phyloP scores from a whole-genome alignment of 345 rosid genomes.

The Chamaenerion angustifolium region DNA sequence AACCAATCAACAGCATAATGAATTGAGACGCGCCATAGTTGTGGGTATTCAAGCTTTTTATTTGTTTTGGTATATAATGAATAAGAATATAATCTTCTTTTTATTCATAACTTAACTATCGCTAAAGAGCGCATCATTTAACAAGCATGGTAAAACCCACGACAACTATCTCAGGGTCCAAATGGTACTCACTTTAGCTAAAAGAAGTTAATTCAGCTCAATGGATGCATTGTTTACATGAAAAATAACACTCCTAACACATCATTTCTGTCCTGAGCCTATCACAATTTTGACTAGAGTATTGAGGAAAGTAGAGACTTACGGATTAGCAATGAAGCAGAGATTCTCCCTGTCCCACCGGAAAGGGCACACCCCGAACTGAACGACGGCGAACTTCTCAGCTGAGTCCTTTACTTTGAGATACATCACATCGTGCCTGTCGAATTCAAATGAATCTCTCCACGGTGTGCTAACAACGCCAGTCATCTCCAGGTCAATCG shows the following conservation, averaged over 20 bases:
- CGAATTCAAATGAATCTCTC: slow-evolving; percentile 78
- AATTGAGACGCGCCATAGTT: too few relatives aligned
- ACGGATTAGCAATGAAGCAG: slow-evolving; percentile 73
- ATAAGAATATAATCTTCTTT: too few relatives aligned
- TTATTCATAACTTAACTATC: neutral
- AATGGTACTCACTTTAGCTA: neutral
- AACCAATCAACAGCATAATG: neutral
- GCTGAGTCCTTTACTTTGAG: slow-evolving; percentile 92
- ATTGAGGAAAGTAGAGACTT: slow-evolving; percentile 7
- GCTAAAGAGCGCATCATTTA: too few relatives aligned
- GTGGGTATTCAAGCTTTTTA: too few relatives aligned
- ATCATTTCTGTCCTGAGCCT: too few relatives aligned
- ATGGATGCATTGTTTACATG: neutral
- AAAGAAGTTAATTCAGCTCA: neutral
- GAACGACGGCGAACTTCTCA: slow-evolving; percentile 87
- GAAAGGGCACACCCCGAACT: slow-evolving; percentile 91
- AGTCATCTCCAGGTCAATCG: slow-evolving; percentile 92
- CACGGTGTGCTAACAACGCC: slow-evolving; percentile 81
- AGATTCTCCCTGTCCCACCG: slow-evolving; percentile 64
- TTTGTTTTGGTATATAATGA: too few relatives aligned
- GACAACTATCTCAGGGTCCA: too few relatives aligned
- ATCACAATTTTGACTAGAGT: neutral
- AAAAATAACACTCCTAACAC: too few relatives aligned
- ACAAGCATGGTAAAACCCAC: too few relatives aligned
- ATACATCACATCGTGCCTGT: slow-evolving; percentile 61